Conservation (phyloP, 2,329 filamentous ascomycete genomes). For the Chrysosporium queenslandicum region DNA sequence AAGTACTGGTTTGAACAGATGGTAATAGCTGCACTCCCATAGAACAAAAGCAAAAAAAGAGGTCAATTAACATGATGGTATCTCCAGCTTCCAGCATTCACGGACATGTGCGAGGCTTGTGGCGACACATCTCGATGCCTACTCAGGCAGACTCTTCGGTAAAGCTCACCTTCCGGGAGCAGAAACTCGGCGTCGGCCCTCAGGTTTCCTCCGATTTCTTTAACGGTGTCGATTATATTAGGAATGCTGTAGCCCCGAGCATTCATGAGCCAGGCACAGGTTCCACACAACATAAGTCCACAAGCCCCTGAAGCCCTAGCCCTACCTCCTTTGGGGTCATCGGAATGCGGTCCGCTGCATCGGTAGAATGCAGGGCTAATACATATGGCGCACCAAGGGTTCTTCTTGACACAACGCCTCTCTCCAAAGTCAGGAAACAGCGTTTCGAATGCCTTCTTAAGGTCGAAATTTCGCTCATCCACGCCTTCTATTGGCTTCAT, state of each 20-base stretch:
- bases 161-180: constrained; percentile 18
- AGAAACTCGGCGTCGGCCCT: constrained; percentile 25
- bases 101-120: neutral
- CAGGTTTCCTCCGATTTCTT: constrained; percentile 12
- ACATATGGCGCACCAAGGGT: constrained; percentile 36
- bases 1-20: too few relatives aligned
- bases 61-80: too few relatives aligned
- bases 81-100: neutral
- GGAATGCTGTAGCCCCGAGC: constrained; percentile 19
- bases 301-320: constrained; percentile 18
- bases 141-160: constrained; percentile 9
- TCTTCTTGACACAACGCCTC: constrained; percentile 14
- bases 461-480: constrained; percentile 18
- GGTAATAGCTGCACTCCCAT: too few relatives aligned
- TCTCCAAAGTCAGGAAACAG: constrained; percentile 18
- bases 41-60: too few relatives aligned
- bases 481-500: constrained; percentile 23
- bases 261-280: constrained; percentile 20
- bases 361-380: constrained; percentile 30
- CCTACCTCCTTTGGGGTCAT: neutral
- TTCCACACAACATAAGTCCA: constrained; percentile 25
- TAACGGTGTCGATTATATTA: constrained; percentile 17
- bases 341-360: constrained; percentile 21
- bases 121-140: neutral
- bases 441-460: constrained; percentile 22